phyloP scores from a whole-genome alignment of 2,329 filamentous ascomycete genomes.

The Fusarium udum region DNA sequence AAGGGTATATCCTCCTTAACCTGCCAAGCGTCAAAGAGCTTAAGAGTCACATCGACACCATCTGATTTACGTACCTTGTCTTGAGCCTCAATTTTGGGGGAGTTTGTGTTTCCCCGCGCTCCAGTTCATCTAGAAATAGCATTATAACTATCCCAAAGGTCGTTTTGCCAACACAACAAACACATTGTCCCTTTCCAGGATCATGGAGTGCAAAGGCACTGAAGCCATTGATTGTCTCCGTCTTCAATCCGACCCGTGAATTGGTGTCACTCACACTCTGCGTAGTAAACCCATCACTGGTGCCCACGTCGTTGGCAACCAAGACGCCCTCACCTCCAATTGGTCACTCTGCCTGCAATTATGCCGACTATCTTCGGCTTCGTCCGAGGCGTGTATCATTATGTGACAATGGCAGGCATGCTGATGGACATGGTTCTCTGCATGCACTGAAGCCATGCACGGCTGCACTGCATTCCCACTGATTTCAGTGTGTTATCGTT shows the following conservation, averaged over 20 bases:
- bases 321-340: constrained; percentile 6
- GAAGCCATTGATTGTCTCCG: not conserved
- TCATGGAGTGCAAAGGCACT: not conserved
- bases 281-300: constrained; percentile 2
- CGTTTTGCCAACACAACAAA: not conserved
- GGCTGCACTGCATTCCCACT: constrained; percentile 29
- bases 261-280: not conserved
- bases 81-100: constrained; percentile 36
- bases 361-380: constrained; percentile 12
- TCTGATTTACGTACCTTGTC: not conserved
- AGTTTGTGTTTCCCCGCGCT: constrained; percentile 14
- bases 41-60: not conserved
- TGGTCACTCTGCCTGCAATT: not conserved
- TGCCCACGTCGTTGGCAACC: constrained; percentile 11
- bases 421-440: not conserved
- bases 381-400: constrained; percentile 16
- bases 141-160: not conserved
- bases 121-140: not conserved
- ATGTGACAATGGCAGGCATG: not conserved
- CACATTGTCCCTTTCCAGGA: not conserved
- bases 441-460: constrained; percentile 11
- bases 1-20: not conserved
- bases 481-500: constrained; percentile 25
- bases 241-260: not conserved
- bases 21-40: not conserved